Evolutionary conservation across 208 protist species (phyloP).

Genomic region (Phytomonas sp.): DNA sequence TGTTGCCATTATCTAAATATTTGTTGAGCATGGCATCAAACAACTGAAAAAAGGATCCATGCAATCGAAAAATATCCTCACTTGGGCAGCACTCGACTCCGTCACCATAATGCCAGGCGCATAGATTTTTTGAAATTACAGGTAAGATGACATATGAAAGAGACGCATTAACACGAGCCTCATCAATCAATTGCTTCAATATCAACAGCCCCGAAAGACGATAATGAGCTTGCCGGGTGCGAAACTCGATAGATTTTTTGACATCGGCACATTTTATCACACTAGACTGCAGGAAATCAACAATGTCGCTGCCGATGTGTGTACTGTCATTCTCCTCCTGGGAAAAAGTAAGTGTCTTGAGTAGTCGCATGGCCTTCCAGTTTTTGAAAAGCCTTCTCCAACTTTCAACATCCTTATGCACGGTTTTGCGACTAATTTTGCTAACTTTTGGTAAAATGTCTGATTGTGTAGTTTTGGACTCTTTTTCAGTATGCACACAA

Average conservation of each 20-base stretch:
- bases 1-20: constrained; percentile 11
- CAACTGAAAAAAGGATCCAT: constrained; percentile 73
- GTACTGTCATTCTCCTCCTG: constrained; percentile 35
- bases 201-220: constrained; percentile 66
- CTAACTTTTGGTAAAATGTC: neutral
- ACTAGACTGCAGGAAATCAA: constrained; percentile 65
- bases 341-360: constrained; percentile 66
- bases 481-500: constrained; percentile 10
- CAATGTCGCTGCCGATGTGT: constrained; percentile 30
- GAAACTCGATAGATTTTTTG: constrained; percentile 38
- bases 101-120: constrained; percentile 78
- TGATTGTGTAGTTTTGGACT: constrained; percentile 7
- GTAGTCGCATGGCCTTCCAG: constrained; percentile 67
- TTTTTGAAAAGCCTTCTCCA: constrained; percentile 78
- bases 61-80: constrained; percentile 65
- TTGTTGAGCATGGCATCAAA: constrained; percentile 30
- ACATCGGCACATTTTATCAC: constrained; percentile 35
- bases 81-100: constrained; percentile 77
- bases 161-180: constrained; percentile 41
- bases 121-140: constrained; percentile 65
- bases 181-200: constrained; percentile 66
- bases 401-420: constrained; percentile 12
- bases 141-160: constrained; percentile 60
- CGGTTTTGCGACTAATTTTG: neutral
- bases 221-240: constrained; percentile 54